A percentile compares a stretch with the other conserved stretches of the same genome.
Evolutionary conservation across 164 flowering plant genomes (phyloP).

Genomic region (Cinnamomum micranthum): DNA sequence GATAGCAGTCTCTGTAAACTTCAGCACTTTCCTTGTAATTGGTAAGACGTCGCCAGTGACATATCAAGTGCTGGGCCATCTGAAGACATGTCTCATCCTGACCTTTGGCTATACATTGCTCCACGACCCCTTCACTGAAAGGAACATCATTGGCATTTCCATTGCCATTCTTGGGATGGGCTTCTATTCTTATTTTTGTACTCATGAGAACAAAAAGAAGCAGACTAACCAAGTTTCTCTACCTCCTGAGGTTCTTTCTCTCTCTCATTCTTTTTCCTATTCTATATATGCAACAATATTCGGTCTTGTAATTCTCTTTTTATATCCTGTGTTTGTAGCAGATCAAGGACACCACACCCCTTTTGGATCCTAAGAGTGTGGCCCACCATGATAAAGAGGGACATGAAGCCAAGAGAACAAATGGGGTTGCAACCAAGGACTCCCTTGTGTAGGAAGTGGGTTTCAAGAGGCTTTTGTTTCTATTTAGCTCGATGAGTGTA

Average conservation of each 20-base stretch:
- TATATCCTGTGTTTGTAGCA: slow-evolving; percentile 18
- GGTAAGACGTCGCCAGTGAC: slow-evolving; percentile 98
- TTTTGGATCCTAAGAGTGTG: slow-evolving; percentile 30
- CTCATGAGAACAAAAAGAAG: slow-evolving; percentile 65
- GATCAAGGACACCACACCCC: slow-evolving; percentile 52
- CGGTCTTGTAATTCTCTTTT: neutral
- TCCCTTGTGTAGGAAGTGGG: slow-evolving; percentile 38
- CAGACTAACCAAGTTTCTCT: slow-evolving; percentile 31
- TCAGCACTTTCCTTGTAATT: slow-evolving; percentile 90
- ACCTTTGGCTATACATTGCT: slow-evolving; percentile 81
- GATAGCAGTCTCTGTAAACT: slow-evolving; percentile 88
- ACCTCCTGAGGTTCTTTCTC: slow-evolving; percentile 47
- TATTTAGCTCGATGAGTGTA: slow-evolving; percentile 34
- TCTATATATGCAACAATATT: neutral
- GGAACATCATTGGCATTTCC: slow-evolving; percentile 79
- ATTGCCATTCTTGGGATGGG: slow-evolving; percentile 87
- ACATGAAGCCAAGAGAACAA: slow-evolving; percentile 44
- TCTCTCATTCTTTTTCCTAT: neutral
- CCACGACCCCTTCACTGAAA: slow-evolving; percentile 84
- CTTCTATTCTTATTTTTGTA: slow-evolving; percentile 78
- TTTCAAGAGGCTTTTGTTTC: slow-evolving; percentile 1
- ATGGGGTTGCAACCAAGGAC: slow-evolving; percentile 32
- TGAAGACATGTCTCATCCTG: slow-evolving; percentile 90
- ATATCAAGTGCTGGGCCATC: slow-evolving; percentile 95
- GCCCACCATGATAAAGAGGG: slow-evolving; percentile 47